Evolutionary conservation across 352 stramenopile genomes (phyloP).

Genomic region (Thalassiosira ordinaria): DNA sequence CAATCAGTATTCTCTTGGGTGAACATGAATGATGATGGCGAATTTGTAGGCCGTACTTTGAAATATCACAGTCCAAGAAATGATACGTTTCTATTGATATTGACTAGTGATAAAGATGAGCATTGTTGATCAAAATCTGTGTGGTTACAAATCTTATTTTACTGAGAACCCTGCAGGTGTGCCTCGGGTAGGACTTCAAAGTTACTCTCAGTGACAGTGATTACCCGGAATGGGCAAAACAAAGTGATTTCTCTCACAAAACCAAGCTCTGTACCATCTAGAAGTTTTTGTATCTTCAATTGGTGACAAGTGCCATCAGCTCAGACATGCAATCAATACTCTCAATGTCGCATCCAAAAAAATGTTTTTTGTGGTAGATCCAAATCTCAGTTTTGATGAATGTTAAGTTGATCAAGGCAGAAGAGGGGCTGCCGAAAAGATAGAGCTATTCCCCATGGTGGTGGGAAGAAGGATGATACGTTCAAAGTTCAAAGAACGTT

Average conservation of each 20-base stretch:
- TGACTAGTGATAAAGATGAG: conserved; percentile 40
- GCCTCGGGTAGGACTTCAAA: neutral
- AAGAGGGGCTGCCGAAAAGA: no score
- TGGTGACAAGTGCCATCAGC: conserved; percentile 24
- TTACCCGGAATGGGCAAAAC: conserved; percentile 17
- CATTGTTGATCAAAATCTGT: conserved; percentile 9
- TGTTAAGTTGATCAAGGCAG: no score
- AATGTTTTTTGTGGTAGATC: conserved; percentile 18
- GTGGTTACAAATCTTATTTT: conserved; percentile 33
- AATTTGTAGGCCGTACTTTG: no score
- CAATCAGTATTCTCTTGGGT: neutral
- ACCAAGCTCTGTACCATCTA: conserved; percentile 29
- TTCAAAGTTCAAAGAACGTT: no score
- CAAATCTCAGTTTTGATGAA: conserved; percentile 36
- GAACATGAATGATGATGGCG: neutral
- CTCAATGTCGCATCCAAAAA: conserved; percentile 4
- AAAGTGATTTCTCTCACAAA: conserved; percentile 26
- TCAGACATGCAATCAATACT: conserved; percentile 21
- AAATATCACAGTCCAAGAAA: conserved; percentile 23
- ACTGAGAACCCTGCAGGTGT: neutral
- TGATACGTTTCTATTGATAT: conserved; percentile 25
- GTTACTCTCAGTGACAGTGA: neutral
- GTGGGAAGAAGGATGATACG: no score
- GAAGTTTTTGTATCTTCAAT: conserved; percentile 6
- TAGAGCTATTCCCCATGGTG: no score